phyloP scores from a whole-genome alignment of 768 basidiomycete genomes.

The Gyrodon lividus region DNA sequence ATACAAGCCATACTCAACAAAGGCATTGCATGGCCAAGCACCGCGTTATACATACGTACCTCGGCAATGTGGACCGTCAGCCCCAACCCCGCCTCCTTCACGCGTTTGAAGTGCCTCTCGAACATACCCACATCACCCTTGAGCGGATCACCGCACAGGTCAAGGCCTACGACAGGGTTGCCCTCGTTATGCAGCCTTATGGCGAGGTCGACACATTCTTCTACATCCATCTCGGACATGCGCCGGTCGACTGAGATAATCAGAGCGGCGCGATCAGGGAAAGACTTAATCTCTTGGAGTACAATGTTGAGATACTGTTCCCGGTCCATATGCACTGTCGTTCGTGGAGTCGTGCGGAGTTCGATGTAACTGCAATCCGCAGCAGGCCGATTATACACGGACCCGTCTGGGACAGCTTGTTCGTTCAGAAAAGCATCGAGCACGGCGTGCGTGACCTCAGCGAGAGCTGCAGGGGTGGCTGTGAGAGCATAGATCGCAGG shows the following conservation, averaged over 20 bases:
- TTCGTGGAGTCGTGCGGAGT: conserved; percentile 77
- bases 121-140: conserved; percentile 57
- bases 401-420: conserved; percentile 23
- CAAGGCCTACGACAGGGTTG: conserved; percentile 69
- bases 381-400: conserved; percentile 28
- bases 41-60: conserved; percentile 37
- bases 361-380: conserved; percentile 74
- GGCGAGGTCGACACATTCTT: conserved; percentile 60
- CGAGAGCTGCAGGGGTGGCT: conserved; percentile 54
- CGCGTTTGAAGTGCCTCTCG: conserved; percentile 49
- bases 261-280: conserved; percentile 52
- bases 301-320: conserved; percentile 64
- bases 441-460: conserved; percentile 60
- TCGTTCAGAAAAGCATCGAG: conserved; percentile 55
- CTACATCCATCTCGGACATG: conserved; percentile 52
- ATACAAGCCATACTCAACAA: background rate
- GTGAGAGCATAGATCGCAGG: conserved; percentile 79
- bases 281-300: conserved; percentile 61
- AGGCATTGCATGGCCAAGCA: background rate
- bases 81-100: conserved; percentile 58
- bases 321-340: conserved; percentile 55
- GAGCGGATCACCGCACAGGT: conserved; percentile 76
- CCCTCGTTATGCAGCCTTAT: conserved; percentile 53
- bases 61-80: conserved; percentile 86
- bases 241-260: conserved; percentile 76